Base-by-base conservation (phyloP, 2,329 filamentous ascomycete genomes). In the Colletotrichum tropicale region DNA sequence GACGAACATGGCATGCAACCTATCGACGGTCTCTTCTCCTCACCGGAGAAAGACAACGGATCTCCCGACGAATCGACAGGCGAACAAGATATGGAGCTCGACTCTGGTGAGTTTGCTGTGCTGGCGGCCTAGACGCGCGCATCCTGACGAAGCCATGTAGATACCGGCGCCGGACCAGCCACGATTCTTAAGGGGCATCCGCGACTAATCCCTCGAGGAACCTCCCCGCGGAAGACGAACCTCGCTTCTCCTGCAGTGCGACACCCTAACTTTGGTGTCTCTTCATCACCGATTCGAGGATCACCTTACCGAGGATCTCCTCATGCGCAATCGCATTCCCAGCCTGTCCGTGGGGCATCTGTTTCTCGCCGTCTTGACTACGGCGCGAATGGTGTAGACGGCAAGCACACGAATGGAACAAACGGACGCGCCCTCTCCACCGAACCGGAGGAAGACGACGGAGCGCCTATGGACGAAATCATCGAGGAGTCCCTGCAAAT, bases 1-100 rank as follows among this genome's bases (percentile, higher is more conserved):
- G 96, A 98, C 85, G 96, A 98, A 83, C 89, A 98, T 89, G 97
- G 96, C 84, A 93, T 99, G 88, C 95, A 98, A 83, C 94, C 95
- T 43, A 90, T 98, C 74, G 94, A 96, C 43, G 92, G 92, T 79
- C 92, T 98, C 78, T 98, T 98, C 84, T 98, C 96, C 10, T 98
- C 96, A 24, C 96, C 96, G 16, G 91, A 92, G 78, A 94, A 93
- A 80, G 77, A 61, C 77, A 34, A 30, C 10, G 24, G 26, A 43
- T 74, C 74, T 6, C 58, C 78, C n/a, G 79, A 81, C 5, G 82
- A 84, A 15, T 80, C 30, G 77, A 84, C 52, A 79, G 81, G 87
- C 77, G 80, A 89, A 78, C 81, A 88, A 78, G 88, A 89, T 56
- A 91, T 91, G 89, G 88, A 90, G 28, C 86, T 91, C 71, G 89